Conservation (phyloP, 331 rosid genomes). For the Quercus lobata region DNA sequence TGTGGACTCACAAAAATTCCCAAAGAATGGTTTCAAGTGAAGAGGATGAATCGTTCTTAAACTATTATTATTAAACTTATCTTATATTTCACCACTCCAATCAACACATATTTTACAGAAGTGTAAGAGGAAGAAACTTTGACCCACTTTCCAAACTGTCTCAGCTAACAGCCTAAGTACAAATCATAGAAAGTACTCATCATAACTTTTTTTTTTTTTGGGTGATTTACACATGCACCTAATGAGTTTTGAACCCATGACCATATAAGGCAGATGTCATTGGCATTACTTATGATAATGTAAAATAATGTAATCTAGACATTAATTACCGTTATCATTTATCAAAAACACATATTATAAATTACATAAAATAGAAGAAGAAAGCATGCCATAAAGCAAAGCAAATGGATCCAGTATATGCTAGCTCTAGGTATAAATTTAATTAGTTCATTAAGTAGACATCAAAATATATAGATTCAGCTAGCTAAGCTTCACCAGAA, state of each 20-base stretch:
- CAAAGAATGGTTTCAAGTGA: not conserved
- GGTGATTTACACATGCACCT: too few relatives aligned
- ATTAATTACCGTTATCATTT: too few relatives aligned
- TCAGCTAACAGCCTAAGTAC: not conserved
- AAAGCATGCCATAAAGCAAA: not conserved
- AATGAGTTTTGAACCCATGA: too few relatives aligned
- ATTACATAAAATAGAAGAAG: not conserved
- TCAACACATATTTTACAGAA: not conserved
- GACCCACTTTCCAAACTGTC: not conserved
- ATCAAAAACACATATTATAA: too few relatives aligned
- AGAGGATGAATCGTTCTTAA: not conserved
- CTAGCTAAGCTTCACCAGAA: not conserved
- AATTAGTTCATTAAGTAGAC: not conserved
- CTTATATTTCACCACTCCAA: not conserved
- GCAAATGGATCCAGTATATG: not conserved
- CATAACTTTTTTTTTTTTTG: too few relatives aligned
- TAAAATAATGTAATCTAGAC: too few relatives aligned
- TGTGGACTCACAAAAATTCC: not conserved
- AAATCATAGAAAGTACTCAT: not conserved
- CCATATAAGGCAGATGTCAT: too few relatives aligned
- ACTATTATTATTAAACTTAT: not conserved
- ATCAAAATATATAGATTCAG: not conserved
- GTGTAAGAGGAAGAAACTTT: not conserved
- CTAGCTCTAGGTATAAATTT: too few relatives aligned
- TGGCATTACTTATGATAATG: too few relatives aligned